Conservation (phyloP, 1,284 basidiomycete species). For the Puccinia coronata region DNA sequence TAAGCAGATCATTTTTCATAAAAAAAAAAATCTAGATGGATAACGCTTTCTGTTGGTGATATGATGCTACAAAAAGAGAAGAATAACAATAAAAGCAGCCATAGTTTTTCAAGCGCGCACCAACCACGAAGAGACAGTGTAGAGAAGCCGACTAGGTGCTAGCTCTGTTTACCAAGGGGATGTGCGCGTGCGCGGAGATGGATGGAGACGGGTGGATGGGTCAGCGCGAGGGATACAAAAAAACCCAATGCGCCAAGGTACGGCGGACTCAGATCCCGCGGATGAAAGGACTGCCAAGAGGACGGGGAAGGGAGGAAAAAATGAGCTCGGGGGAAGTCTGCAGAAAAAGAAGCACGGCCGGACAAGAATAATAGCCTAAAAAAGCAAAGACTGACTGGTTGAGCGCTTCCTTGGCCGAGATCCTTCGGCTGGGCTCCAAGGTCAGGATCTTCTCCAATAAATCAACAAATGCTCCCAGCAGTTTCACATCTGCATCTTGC, state of each 20-base stretch:
- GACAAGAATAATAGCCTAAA: neutral
- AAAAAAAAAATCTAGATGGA: neutral
- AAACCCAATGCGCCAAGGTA: neutral
- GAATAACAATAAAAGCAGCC: too few species aligned
- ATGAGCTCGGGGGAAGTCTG: neutral
- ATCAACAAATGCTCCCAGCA: slow-evolving; percentile 82
- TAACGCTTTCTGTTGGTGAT: neutral
- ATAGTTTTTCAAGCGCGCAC: too few species aligned
- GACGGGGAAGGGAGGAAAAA: neutral
- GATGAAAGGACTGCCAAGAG: slow-evolving; percentile 23
- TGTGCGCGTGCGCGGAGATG: too few species aligned
- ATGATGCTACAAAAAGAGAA: neutral
- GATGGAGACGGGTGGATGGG: too few species aligned
- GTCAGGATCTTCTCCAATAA: slow-evolving; percentile 85
- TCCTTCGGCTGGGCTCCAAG: slow-evolving; percentile 82
- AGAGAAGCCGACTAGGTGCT: too few species aligned
- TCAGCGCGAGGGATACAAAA: too few species aligned
- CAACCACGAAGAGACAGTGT: too few species aligned
- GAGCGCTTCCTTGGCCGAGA: slow-evolving; percentile 83
- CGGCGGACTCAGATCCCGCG: slow-evolving; percentile 3
- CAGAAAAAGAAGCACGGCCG: neutral
- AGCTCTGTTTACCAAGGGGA: too few species aligned
- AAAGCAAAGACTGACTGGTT: slow-evolving; percentile 62
- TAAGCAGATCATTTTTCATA: neutral
- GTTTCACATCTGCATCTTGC: slow-evolving; percentile 82